phyloP scores from a whole-genome alignment of 2,329 filamentous ascomycete species.

The Fusarium luffae region DNA sequence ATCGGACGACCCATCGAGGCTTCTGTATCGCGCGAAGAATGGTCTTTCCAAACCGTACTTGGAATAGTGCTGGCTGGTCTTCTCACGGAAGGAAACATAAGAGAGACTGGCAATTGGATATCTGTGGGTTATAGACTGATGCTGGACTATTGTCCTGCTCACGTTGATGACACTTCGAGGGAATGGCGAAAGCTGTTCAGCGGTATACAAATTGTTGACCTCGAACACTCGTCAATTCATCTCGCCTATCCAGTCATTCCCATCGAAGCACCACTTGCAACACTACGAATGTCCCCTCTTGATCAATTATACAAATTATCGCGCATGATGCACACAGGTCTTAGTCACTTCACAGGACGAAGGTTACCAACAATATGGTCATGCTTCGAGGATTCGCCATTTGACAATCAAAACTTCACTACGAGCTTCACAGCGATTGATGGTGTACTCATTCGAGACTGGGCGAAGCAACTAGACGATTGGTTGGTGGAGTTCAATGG shows the following conservation, averaged over 20 bases:
- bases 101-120: constrained; percentile 22
- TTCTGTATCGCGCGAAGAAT: constrained; percentile 8
- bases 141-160: constrained; percentile 18
- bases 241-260: constrained; percentile 11
- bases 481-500: constrained; percentile 18
- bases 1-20: background rate
- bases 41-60: constrained; percentile 17
- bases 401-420: background rate
- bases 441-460: constrained; percentile 6
- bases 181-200: constrained; percentile 19
- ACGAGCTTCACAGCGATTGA: constrained; percentile 5
- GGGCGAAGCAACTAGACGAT: constrained; percentile 11
- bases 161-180: constrained; percentile 14
- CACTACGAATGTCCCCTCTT: constrained; percentile 5
- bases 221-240: constrained; percentile 17
- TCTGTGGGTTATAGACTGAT: constrained; percentile 11
- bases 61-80: constrained; percentile 8
- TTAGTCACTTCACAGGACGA: constrained; percentile 11
- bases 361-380: constrained; percentile 9
- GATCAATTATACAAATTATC: constrained; percentile 17
- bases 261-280: constrained; percentile 4
- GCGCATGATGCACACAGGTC: constrained; percentile 8
- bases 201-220: constrained; percentile 16
- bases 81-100: background rate
- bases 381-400: constrained; percentile 2